A percentile compares a stretch with the other conserved stretches of the same genome.
These are phyloP conservation scores for Xylaria polymorpha DNA, from an alignment of 2,329 filamentous ascomycete genomes.

Conservation along the genomic window DNA sequence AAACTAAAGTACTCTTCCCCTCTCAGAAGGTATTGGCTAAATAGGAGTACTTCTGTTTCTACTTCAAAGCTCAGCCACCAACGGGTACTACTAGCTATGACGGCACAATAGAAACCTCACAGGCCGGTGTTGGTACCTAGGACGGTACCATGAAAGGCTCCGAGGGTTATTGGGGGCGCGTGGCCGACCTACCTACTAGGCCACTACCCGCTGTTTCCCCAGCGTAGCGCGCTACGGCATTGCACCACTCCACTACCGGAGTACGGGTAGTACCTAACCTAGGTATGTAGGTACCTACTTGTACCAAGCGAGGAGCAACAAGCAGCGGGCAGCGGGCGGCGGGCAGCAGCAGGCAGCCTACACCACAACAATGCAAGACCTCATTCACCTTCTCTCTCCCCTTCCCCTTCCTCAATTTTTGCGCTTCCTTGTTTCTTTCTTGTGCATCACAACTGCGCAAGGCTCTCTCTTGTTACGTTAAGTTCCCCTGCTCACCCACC, in stretches of 20 bases:
- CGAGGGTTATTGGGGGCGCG: neutral
- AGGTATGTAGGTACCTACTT: constrained; percentile 6
- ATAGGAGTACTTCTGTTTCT: neutral
- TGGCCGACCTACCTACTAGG: neutral
- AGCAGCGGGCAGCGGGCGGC: neutral
- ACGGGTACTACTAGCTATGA: neutral
- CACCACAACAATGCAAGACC: constrained; percentile 44
- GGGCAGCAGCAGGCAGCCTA: constrained; percentile 16
- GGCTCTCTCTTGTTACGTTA: constrained; percentile 39
- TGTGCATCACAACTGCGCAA: constrained; percentile 45
- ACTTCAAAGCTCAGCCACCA: too few species aligned
- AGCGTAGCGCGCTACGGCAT: constrained; percentile 15
- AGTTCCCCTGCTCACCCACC: constrained; percentile 5
- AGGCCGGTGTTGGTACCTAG: neutral
- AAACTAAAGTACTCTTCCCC: neutral
- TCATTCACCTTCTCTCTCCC: constrained; percentile 34
- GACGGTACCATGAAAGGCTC: neutral
- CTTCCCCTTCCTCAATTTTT: constrained; percentile 41
- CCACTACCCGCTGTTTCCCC: constrained; percentile 6
- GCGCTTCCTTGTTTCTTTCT: constrained; percentile 42
- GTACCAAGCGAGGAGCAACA: neutral
- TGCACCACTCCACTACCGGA: constrained; percentile 20
- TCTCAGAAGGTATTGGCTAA: neutral
- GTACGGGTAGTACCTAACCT: neutral
- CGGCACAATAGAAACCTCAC: neutral